Evolutionary conservation across 306 rosid species (phyloP).

Genomic region (cucumber (Cucumis sativus)): DNA sequence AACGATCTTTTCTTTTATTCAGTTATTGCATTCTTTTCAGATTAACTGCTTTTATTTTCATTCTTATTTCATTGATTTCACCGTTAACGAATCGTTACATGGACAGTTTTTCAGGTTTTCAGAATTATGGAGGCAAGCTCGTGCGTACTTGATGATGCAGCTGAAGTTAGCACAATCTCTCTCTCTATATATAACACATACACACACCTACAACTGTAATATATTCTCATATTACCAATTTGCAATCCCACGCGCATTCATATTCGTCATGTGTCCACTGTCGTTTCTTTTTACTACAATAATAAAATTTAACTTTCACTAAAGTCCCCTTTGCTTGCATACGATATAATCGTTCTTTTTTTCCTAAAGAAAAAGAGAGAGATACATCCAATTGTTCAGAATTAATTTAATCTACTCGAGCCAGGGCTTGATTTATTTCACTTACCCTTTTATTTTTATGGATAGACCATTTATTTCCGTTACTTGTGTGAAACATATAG

Average conservation of each 20-base stretch:
- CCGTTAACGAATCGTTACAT: neutral
- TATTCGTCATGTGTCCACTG: neutral
- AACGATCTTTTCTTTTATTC: neutral
- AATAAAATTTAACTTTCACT: neutral
- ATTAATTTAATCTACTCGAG: neutral
- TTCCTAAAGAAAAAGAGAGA: no score
- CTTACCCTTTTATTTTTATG: neutral
- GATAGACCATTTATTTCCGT: neutral
- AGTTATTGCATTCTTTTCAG: neutral
- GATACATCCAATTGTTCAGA: neutral
- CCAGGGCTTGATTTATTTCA: neutral
- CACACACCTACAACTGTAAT: neutral
- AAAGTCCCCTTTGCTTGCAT: neutral
- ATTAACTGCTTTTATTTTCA: neutral
- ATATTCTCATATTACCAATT: neutral
- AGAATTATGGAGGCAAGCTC: conserved; percentile 20
- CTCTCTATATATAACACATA: neutral
- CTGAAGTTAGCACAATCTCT: conserved; percentile 21
- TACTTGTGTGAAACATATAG: neutral
- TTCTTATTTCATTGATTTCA: neutral
- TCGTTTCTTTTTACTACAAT: neutral
- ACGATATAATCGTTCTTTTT: neutral
- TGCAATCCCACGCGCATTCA: conserved; percentile 4
- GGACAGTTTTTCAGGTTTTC: conserved; percentile 8
- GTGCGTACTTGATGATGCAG: conserved; percentile 14